Evolutionary conservation across 768 basidiomycete genomes (phyloP).

Genomic region (Collybiopsis luxurians): DNA sequence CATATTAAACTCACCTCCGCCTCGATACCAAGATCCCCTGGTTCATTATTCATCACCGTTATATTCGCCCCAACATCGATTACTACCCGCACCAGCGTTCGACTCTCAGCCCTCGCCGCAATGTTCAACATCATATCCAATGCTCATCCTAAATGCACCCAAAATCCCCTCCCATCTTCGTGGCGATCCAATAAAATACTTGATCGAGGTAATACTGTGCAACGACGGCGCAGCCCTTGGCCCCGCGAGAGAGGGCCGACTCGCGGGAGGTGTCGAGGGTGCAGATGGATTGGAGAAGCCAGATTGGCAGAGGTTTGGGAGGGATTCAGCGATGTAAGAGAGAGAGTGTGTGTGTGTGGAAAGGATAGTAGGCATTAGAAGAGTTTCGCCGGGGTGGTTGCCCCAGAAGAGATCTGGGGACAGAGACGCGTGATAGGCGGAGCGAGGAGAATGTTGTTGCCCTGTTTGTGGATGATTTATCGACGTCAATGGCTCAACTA

Average conservation of each 20-base stretch:
- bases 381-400: slow-evolving; percentile 92
- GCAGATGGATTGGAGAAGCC: slow-evolving; percentile 72
- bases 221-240: slow-evolving; percentile 79
- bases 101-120: slow-evolving; percentile 90
- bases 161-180: slow-evolving; percentile 74
- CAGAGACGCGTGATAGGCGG: slow-evolving; percentile 71
- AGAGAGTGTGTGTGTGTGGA: too few relatives aligned
- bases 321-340: slow-evolving; percentile 77
- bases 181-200: slow-evolving; percentile 83
- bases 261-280: slow-evolving; percentile 87
- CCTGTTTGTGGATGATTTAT: slow-evolving; percentile 91
- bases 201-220: slow-evolving; percentile 92
- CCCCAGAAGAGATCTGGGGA: slow-evolving; percentile 87
- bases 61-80: slow-evolving; percentile 93
- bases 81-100: slow-evolving; percentile 79
- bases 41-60: slow-evolving; percentile 84
- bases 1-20: slow-evolving; percentile 59
- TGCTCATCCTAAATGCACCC: slow-evolving; percentile 85
- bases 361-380: slow-evolving; percentile 90
- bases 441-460: slow-evolving; percentile 91
- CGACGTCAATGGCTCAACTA: slow-evolving; percentile 55
- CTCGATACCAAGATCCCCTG: slow-evolving; percentile 94
- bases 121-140: slow-evolving; percentile 97
- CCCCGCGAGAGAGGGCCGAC: slow-evolving; percentile 84
- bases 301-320: slow-evolving; percentile 56